A percentile compares a stretch with the other conserved stretches of the same genome.
Evolutionary conservation across 345 rosid genomes (phyloP).

Genomic region (Bruguiera sexangula): DNA sequence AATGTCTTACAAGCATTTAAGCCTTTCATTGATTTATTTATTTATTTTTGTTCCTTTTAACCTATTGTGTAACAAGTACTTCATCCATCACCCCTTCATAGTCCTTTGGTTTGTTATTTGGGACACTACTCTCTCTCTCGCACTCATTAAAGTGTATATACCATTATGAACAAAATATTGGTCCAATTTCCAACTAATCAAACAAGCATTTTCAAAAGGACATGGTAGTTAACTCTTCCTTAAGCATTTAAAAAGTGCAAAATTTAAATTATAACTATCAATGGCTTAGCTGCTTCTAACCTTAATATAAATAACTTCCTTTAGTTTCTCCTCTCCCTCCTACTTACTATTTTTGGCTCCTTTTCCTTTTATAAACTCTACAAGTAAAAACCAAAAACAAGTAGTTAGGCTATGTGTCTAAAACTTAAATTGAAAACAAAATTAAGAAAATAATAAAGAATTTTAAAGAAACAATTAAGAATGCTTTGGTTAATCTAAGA

Average conservation of each 20-base stretch:
- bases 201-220: no score
- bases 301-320: slow-evolving; percentile 79
- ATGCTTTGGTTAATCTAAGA: no score
- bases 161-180: no score
- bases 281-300: slow-evolving; percentile 92
- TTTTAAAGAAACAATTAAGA: no score
- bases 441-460: not conserved
- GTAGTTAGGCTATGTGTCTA: no score
- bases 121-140: no score
- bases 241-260: not conserved
- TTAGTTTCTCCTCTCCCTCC: slow-evolving; percentile 29
- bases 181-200: no score
- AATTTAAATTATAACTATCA: slow-evolving; percentile 45
- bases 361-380: slow-evolving; percentile 46
- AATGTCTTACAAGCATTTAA: slow-evolving; percentile 53
- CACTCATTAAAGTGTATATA: no score
- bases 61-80: slow-evolving; percentile 22
- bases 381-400: not conserved
- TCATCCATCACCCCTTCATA: not conserved
- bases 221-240: no score
- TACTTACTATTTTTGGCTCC: slow-evolving; percentile 41
- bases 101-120: no score
- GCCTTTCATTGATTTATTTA: slow-evolving; percentile 62
- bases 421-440: not conserved
- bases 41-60: slow-evolving; percentile 53